These are phyloP conservation scores for Neurospora crassa DNA, from an alignment of 2,329 filamentous ascomycete species.

Conservation along the genomic window DNA sequence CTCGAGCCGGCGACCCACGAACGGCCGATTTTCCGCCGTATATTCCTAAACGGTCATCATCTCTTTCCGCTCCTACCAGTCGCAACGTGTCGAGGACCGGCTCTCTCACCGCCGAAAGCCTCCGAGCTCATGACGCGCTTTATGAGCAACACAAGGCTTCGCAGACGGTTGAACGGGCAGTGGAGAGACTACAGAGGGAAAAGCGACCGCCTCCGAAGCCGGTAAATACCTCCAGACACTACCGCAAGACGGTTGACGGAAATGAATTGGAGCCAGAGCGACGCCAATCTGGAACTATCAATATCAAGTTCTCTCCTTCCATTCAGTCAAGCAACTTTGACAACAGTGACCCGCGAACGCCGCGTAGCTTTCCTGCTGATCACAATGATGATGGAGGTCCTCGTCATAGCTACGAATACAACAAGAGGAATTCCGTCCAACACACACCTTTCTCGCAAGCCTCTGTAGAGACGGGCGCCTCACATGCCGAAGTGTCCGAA, in stretches of 20 bases:
- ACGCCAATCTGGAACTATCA: neutral
- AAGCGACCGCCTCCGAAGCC: neutral
- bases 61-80: conserved; percentile 53
- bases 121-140: conserved; percentile 43
- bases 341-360: neutral
- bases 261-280: neutral
- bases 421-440: conserved; percentile 41
- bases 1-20: conserved; percentile 34
- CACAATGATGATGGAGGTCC: neutral
- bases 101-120: conserved; percentile 49
- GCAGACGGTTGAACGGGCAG: conserved; percentile 13
- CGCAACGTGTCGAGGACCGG: conserved; percentile 43
- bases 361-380: neutral
- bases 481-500: conserved; percentile 50
- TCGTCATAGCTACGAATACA: neutral
- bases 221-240: neutral
- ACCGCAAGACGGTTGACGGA: neutral
- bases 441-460: conserved; percentile 53
- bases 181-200: conserved; percentile 13
- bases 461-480: conserved; percentile 55
- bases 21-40: conserved; percentile 52
- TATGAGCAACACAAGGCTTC: conserved; percentile 22
- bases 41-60: conserved; percentile 48
- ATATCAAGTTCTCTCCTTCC: neutral
- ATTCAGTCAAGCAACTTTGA: neutral